Evolutionary conservation across 1,284 basidiomycete species (phyloP), one percentile per base, ranked within the genome.

Genomic region (Limonomyces culmigenus): DNA sequence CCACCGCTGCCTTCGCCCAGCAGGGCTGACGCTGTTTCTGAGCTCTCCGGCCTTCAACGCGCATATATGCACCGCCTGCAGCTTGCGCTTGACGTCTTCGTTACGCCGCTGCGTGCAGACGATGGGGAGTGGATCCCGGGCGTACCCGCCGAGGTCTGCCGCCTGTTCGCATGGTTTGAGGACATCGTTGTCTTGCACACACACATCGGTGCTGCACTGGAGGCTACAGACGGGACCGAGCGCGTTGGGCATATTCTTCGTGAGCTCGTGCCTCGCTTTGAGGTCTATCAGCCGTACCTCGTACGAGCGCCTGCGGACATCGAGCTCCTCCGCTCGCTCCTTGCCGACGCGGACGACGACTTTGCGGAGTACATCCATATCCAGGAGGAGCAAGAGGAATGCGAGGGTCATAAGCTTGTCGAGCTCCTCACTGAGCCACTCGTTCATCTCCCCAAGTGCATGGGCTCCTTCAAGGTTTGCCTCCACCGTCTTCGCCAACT

Each of bases 281-380:
- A 88, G 49, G 66, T 83, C 3, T 85, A 93, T 48, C 84, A 88
- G 51, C 77, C 81, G 10, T 93, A 91, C 52, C 56, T 93, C 3
- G 73, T 83, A 12, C 63, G 72, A 33, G 64, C 89, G 32, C 75
- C 77, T 35, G 60, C 63, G 18, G 70, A 78, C 0, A 63, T 64
- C 2, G 54, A 60, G 5, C 48, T 65, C 37, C 69, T 88, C 25
- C 66, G 70, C 34, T 52, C 57, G 21, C 56, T 75, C 44, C 51
- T 71, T n/a, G 53, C 58, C 8, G 69, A 77, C 42, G 50, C 54
- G 13, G 51, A 56, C 13, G 74, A 62, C 47, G 77, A 84, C 40
- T 84, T 93, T 56, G 84, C 81, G 2, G 81, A 86, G 50, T 93
- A 91, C 52, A 62, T 93, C 10, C 59, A 68, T 42, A 62, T 91